Percentiles rank a stretch among this genome's conserved stretches.
These are phyloP conservation scores for Nothopassalora personata DNA, from an alignment of 2,329 filamentous ascomycete genomes.

Conservation along the genomic window DNA sequence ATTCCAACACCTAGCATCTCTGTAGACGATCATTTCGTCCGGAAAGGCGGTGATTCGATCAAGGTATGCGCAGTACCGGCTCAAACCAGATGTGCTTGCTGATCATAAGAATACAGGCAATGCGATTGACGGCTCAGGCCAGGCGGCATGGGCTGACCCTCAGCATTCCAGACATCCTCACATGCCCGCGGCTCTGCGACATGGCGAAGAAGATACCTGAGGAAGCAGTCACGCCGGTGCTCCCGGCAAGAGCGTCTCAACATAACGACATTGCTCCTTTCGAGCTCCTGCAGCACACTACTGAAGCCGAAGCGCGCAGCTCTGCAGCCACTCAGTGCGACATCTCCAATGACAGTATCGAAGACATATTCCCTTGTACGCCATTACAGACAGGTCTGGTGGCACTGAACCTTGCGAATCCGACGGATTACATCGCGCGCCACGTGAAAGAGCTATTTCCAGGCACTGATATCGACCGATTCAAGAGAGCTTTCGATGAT, in stretches of 20 bases:
- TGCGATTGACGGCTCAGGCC: constrained; percentile 2
- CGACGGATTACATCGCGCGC: constrained; percentile 50
- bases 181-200: neutral
- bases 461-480: constrained; percentile 29
- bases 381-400: constrained; percentile 36
- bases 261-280: neutral
- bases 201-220: neutral
- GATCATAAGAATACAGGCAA: neutral
- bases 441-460: neutral
- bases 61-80: constrained; percentile 4
- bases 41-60: constrained; percentile 5
- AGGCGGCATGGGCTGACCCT: constrained; percentile 1
- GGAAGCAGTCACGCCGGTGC: neutral
- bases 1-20: neutral
- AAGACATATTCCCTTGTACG: constrained; percentile 47
- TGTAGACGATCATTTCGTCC: constrained; percentile 3
- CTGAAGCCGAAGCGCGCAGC: neutral
- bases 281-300: neutral
- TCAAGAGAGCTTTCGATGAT: constrained; percentile 33
- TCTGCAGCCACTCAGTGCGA: neutral
- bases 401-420: constrained; percentile 48
- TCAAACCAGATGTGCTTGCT: no score
- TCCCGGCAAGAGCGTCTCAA: neutral
- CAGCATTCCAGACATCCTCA: constrained; percentile 1
- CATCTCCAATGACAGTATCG: constrained; percentile 19